Percentiles rank a stretch among this genome's conserved stretches.
These are phyloP conservation scores for Rhamnella rubrinervis DNA, from an alignment of 331 rosid genomes.

Conservation along the genomic window DNA sequence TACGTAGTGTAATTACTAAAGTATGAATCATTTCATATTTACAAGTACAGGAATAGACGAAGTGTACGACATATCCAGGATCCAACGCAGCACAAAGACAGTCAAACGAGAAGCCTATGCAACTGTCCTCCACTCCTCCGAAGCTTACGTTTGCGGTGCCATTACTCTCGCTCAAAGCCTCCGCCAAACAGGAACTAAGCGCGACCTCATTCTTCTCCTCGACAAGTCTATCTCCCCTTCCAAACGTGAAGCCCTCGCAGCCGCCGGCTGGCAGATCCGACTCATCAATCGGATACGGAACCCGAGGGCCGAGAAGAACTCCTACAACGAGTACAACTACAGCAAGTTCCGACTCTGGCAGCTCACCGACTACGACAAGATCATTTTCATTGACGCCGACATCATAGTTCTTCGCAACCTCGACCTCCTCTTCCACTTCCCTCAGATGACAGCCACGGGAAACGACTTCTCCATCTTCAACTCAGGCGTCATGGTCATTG, in stretches of 20 bases:
- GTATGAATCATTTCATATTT: too few relatives aligned
- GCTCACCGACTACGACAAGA: conserved; percentile 65
- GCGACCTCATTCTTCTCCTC: conserved; percentile 73
- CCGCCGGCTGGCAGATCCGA: conserved; percentile 74
- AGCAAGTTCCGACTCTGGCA: conserved; percentile 95
- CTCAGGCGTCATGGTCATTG: conserved; percentile 89
- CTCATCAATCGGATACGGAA: conserved; percentile 71
- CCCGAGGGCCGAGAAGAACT: conserved; percentile 49
- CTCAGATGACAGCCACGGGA: conserved; percentile 78
- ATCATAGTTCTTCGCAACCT: conserved; percentile 71
- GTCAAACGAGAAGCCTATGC: conserved; percentile 83
- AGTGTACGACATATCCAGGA: conserved; percentile 59
- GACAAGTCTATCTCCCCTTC: conserved; percentile 59
- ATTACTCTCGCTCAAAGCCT: conserved; percentile 78
- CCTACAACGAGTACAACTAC: conserved; percentile 91
- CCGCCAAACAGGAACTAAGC: conserved; percentile 62
- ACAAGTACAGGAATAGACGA: conserved; percentile 54
- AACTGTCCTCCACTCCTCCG: conserved; percentile 74
- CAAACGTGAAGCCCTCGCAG: conserved; percentile 50
- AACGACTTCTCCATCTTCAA: conserved; percentile 77
- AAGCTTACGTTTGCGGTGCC: conserved; percentile 84
- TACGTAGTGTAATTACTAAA: background rate
- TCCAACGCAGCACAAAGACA: conserved; percentile 32
- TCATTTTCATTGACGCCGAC: conserved; percentile 85
- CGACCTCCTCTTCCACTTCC: conserved; percentile 82